A percentile compares a stretch with the other conserved stretches of the same genome.
Conservation (phyloP, 495 filamentous ascomycete species). For the Penicillium pulvis region DNA sequence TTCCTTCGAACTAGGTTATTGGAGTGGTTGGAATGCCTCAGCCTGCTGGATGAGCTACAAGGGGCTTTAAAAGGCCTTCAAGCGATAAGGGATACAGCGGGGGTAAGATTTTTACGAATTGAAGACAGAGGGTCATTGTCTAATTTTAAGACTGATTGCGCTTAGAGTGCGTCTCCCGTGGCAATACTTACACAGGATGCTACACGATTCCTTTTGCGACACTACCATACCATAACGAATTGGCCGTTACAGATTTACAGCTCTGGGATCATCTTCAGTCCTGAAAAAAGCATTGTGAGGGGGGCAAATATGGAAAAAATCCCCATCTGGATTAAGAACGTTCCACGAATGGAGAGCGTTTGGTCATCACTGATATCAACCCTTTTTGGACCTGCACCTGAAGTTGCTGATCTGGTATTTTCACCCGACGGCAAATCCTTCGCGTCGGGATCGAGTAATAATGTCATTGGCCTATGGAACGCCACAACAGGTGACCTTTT, state of each 20-base stretch:
- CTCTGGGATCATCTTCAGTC: conserved; percentile 21
- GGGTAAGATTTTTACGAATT: neutral
- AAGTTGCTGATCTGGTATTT: no score
- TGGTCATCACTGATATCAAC: conserved; percentile 4
- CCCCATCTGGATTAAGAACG: neutral
- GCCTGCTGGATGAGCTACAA: conserved; percentile 19
- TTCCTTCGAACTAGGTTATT: conserved; percentile 21
- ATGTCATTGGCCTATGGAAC: conserved; percentile 24
- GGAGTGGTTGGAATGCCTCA: conserved; percentile 30
- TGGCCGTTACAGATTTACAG: conserved; percentile 24
- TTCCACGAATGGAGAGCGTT: neutral
- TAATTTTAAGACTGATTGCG: neutral
- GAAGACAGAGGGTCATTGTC: neutral
- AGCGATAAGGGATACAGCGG: neutral
- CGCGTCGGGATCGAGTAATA: conserved; percentile 10
- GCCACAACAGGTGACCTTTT: neutral
- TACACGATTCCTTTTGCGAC: conserved; percentile 21
- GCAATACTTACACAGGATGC: conserved; percentile 23
- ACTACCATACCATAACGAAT: conserved; percentile 15
- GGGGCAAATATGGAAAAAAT: conserved; percentile 19
- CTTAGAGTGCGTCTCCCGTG: neutral
- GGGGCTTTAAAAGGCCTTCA: neutral
- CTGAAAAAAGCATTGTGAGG: conserved; percentile 13
- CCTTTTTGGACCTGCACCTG: neutral
- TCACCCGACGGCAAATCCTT: no score